Percentiles rank a stretch among this genome's conserved stretches.
Conservation (phyloP, 1,284 basidiomycete genomes). For the Vanrija humicola region DNA sequence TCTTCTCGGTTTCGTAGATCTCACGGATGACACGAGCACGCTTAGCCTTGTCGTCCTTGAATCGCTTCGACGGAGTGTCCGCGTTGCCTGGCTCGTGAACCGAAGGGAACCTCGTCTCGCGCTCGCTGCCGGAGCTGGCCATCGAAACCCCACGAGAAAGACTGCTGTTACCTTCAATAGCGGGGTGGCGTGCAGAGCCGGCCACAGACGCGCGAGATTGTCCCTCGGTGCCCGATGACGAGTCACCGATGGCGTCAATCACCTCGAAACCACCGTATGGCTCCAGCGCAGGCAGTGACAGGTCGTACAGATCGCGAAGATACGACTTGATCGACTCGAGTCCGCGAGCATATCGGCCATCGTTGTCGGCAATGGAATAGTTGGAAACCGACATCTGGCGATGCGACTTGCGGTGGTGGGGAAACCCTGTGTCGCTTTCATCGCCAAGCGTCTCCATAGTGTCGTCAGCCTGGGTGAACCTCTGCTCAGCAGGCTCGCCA, state of each 20-base stretch:
- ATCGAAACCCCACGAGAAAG: conserved; percentile 22
- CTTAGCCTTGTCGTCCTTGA: conserved; percentile 80
- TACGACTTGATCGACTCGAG: conserved; percentile 90
- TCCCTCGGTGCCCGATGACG: neutral
- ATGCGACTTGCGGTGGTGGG: conserved; percentile 6
- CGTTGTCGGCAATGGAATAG: conserved; percentile 18
- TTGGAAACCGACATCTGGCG: conserved; percentile 18
- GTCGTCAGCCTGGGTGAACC: conserved; percentile 1
- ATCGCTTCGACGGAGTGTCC: conserved; percentile 56
- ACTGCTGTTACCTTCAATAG: neutral
- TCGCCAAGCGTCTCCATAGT: conserved; percentile 17
- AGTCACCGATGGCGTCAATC: conserved; percentile 9
- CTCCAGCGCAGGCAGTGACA: conserved; percentile 51
- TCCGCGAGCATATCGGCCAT: conserved; percentile 50
- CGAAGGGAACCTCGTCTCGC: conserved; percentile 8
- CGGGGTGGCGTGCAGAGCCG: neutral
- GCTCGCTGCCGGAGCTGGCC: conserved; percentile 19
- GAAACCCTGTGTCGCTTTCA: conserved; percentile 12
- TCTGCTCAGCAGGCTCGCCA: neutral
- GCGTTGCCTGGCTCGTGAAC: neutral
- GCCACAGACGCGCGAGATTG: too few relatives aligned
- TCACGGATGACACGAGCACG: conserved; percentile 74
- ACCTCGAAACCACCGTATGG: conserved; percentile 45
- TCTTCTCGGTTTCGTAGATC: conserved; percentile 90
- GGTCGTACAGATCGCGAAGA: conserved; percentile 88